A percentile compares a stretch with the other conserved stretches of the same genome.
Conservation (phyloP, 208 protist genomes). For the Herpetomonas tarakana region DNA sequence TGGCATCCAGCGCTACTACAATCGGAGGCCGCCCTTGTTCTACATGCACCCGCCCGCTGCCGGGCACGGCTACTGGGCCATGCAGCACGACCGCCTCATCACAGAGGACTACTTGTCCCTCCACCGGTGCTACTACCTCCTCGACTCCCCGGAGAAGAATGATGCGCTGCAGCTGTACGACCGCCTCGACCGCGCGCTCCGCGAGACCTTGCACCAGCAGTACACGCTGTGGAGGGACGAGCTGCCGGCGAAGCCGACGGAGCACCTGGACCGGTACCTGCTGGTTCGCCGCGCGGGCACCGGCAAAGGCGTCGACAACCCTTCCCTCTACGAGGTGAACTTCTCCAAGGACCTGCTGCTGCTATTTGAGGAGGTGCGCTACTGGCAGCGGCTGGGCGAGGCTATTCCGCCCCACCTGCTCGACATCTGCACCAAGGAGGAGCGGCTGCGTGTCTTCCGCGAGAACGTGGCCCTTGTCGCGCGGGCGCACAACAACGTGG, state of each 20-base stretch:
- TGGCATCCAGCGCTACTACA: slow-evolving; percentile 92
- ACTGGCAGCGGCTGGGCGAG: slow-evolving; percentile 92
- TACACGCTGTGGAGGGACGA: slow-evolving; percentile 74
- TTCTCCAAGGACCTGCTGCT: slow-evolving; percentile 92
- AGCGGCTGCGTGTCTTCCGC: slow-evolving; percentile 93
- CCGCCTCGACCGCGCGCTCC: slow-evolving; percentile 75
- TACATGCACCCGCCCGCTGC: slow-evolving; percentile 88
- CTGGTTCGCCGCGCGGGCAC: slow-evolving; percentile 59
- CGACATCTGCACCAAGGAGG: slow-evolving; percentile 90
- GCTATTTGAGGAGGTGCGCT: slow-evolving; percentile 95
- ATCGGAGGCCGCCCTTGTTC: slow-evolving; percentile 85
- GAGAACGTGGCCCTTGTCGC: slow-evolving; percentile 95
- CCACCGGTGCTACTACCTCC: slow-evolving; percentile 80
- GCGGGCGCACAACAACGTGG: slow-evolving; percentile 95
- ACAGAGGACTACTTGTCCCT: slow-evolving; percentile 48
- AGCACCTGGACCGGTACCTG: slow-evolving; percentile 87
- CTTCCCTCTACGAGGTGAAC: slow-evolving; percentile 88
- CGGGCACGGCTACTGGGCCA: slow-evolving; percentile 92
- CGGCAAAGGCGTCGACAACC: slow-evolving; percentile 43
- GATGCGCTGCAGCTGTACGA: slow-evolving; percentile 78
- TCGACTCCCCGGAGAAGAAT: slow-evolving; percentile 71
- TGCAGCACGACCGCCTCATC: slow-evolving; percentile 58
- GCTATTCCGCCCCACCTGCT: slow-evolving; percentile 74
- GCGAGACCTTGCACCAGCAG: slow-evolving; percentile 74
- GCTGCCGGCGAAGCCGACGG: slow-evolving; percentile 60